Conservation (phyloP, 371 early-diverging fungal genomes). For the Amoeboaphelidium protococcarum region DNA sequence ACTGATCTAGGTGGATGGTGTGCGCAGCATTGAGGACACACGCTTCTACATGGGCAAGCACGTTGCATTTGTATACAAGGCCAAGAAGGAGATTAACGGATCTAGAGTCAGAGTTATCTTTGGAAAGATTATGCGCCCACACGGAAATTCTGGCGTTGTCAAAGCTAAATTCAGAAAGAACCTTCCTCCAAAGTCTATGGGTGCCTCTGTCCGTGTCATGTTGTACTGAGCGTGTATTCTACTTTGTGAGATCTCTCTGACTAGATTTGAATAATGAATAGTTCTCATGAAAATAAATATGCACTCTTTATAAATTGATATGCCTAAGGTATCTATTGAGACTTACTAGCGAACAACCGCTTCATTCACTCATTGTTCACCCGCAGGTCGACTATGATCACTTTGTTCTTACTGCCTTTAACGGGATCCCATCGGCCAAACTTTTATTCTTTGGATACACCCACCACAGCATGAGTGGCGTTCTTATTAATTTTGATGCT, state of each 20-base stretch:
- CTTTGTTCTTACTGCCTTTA: slow-evolving; percentile 27
- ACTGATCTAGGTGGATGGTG: background rate
- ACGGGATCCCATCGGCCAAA: slow-evolving; percentile 63
- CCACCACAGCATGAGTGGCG: slow-evolving; percentile 32
- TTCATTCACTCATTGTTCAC: too few relatives aligned
- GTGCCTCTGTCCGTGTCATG: slow-evolving; percentile 76
- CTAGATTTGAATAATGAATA: background rate
- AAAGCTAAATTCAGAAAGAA: slow-evolving; percentile 87
- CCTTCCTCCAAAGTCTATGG: slow-evolving; percentile 80
- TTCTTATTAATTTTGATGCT: slow-evolving; percentile 11
- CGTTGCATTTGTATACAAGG: slow-evolving; percentile 41
- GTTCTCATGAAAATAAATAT: background rate
- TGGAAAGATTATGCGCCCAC: slow-evolving; percentile 80
- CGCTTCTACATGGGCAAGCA: slow-evolving; percentile 60
- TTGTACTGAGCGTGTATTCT: slow-evolving; percentile 76
- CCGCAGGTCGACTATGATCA: slow-evolving; percentile 22
- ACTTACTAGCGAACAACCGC: too few relatives aligned
- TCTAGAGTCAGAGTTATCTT: slow-evolving; percentile 83
- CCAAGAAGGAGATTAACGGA: slow-evolving; percentile 40
- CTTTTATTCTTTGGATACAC: slow-evolving; percentile 59
- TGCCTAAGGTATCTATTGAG: background rate
- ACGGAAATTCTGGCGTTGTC: slow-evolving; percentile 86
- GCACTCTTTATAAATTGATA: background rate
- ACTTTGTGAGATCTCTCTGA: slow-evolving; percentile 5
- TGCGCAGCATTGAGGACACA: slow-evolving; percentile 4